Evolutionary conservation across 805 yeast genomes (phyloP), one percentile per base, ranked within the genome.

Genomic region (Lachancea waltii): DNA sequence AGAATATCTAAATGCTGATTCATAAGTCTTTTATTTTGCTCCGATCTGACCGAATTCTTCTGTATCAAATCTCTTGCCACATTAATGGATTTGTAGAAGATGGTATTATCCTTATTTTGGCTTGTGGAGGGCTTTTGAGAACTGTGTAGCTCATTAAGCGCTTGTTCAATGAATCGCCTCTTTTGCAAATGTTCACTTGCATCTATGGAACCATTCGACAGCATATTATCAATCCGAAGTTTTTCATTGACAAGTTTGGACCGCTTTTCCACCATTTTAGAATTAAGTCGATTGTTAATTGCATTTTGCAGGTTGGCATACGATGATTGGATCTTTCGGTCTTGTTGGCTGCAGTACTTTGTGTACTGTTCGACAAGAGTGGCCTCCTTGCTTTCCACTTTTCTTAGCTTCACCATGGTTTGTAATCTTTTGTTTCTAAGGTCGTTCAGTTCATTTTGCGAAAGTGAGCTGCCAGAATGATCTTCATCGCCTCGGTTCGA

Each of bases 51-150:
- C 0, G 62, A 53, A 7, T 48, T 46, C 7, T 36, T 16, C 3
- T 3, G 21, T n/a, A 55, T 46, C 17, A 58, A 34, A 15, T 54
- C 48, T 25, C 50, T 45, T 1, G 63, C 63, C 7, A 55, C 44
- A 11, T 42, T 44, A 9, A 58, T 38, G 38, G 60, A 56, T 36
- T 55, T 55, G 36, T 45, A 54, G 41, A 43, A 58, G 31, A 53
- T 54, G 2, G 43, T 23, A 23, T 40, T 37, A 8, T 13, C 16
- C 31, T 31, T 23, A 18, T 3, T 13, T 15, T 9, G 8, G 4
- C 15, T 8, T 23, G 23, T 17, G 11, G 33, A 24, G 18, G 36
- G 28, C 8, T 21, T n/a, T 32, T 18, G 41, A 25, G 32, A 19
- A 1, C 36, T 30, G 5, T 40, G 41, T 16, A 50, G 40, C 8